Base-by-base conservation (phyloP, 2,329 filamentous ascomycete species). In the Fusarium graminum region DNA sequence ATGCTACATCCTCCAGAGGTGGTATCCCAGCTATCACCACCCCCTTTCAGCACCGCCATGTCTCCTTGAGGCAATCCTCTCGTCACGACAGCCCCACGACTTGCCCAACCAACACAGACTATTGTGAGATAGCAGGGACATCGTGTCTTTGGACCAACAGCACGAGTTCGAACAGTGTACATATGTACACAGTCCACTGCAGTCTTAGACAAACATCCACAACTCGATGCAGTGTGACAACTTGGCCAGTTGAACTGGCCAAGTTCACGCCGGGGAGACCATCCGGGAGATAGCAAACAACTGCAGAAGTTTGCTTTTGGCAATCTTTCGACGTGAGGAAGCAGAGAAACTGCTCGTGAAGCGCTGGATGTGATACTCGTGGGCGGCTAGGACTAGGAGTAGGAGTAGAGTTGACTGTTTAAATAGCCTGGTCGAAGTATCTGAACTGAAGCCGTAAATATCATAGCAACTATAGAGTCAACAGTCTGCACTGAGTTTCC, bases 61-160 rank as follows among this genome's bases (percentile, higher is more conserved):
- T 38, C 57, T 44, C 29, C 34, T 59, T 45, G 42, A 67, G 44
- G 57, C 41, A 52, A 51, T 52, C 36, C 29, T 32, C 52, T 59
- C 58, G 54, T 59, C 29, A 36, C 53, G 47, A 39, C 45, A 38
- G 51, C 62, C 63, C 66, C 66, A 69, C 53, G 63, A 60, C 40
- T 52, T 29, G 9, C 25, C 39, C 43, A 38, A 25, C 47, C 58
- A 45, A 52, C 44, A 19, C 10, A 47, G 26, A n/a, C 1, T 44
- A 50, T 50, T 50, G 36, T 32, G 12, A 32, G 28, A 52, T 52
- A 54, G 41, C 52, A 53, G 43, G 51, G 49, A 32, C 29, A 38
- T 40, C 40, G 32, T 17, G 29, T 34, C 13, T 53, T 34, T 30
- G 45, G 36, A 36, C 58, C 54, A 57, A 52, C 51, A 22, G 22